Base-by-base conservation (phyloP, 192 early-diverging fungal genomes). In the Phlyctochytrium arcticum region DNA sequence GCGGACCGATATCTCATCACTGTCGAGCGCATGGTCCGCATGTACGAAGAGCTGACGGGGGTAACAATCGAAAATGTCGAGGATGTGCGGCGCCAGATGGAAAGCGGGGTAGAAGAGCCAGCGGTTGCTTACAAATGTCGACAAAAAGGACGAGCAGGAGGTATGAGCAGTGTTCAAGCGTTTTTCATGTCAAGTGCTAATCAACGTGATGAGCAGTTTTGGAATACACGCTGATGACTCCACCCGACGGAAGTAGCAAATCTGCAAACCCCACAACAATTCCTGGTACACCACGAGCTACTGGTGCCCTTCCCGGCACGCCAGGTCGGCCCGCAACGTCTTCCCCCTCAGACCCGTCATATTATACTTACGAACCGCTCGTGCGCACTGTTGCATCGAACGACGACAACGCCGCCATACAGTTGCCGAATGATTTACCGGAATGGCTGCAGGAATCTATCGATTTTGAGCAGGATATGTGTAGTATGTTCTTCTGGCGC, bases 1-100 rank as follows among this genome's bases (percentile, higher is more conserved):
- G 36, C 48, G 19, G 74, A 76, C 53, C 55, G 58, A 6, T 76
- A 71, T 59, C 44, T 69, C 4, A 50, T 60, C 31, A 68, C 56
- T 2, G 55, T 76, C 5, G 74, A 76, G 48, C 65, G 74, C 30
- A 71, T 64, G 69, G 57, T 76, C 9, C 59, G 70, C 15, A 72
- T 76, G 67, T 72, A 69, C 34, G 74, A 76, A 46, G 67, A 71
- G 26, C 47, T 76, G 17, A 69, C 74, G 31, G 59, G 68, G 6
- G 49, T 71, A 10, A 68, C 67, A 21, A 72, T 76, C 36, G 61
- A 72, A 58, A 48, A 50, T 10, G 74, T 72, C 9, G 62, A 76
- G 48, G 74, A 76, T 46, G 58, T 36, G 29, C 12, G 27, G 15
- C 15, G 64, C 30, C 26, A 48, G 21, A 50, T 35, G 39, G 66